Conservation (phyloP, 1,284 basidiomycete genomes). For the Calocybe gambosa region DNA sequence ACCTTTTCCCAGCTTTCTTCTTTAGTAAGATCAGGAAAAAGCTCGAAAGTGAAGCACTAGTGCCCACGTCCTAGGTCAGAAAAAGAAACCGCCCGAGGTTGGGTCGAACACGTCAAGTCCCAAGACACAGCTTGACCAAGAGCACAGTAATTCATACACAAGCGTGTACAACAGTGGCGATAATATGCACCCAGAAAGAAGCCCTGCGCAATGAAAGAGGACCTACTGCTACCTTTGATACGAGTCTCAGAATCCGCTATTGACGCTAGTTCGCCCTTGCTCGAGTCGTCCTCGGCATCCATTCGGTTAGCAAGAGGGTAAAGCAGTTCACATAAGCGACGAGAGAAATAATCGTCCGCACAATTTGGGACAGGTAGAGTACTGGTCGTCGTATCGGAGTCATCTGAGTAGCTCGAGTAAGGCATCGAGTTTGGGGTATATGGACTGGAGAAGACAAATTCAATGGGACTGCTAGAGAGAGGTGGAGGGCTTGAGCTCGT, state of each 20-base stretch:
- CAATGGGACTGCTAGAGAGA: conserved; percentile 2
- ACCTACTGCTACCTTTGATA: background rate
- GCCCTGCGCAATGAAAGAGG: background rate
- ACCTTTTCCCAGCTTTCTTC: background rate
- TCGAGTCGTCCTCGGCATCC: background rate
- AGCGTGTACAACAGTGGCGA: conserved; percentile 82
- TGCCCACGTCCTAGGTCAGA: too few species aligned
- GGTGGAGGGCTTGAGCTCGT: conserved; percentile 3
- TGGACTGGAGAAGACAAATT: background rate
- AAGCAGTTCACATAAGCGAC: background rate
- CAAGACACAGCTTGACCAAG: background rate
- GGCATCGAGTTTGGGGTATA: background rate
- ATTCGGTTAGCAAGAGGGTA: background rate
- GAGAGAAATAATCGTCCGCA: background rate
- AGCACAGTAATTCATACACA: conserved; percentile 51
- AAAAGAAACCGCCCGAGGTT: too few species aligned
- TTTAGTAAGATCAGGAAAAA: background rate
- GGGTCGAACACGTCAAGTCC: too few species aligned
- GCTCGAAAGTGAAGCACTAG: background rate
- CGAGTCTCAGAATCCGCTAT: background rate
- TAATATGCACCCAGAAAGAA: conserved; percentile 25
- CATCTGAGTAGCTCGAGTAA: background rate
- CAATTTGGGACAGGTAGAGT: background rate
- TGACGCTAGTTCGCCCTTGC: background rate
- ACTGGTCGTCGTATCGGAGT: background rate